Percentiles rank a stretch among this genome's conserved stretches.
phyloP scores from a whole-genome alignment of 2,329 filamentous ascomycete species.

The Samsoniella hepiali region DNA sequence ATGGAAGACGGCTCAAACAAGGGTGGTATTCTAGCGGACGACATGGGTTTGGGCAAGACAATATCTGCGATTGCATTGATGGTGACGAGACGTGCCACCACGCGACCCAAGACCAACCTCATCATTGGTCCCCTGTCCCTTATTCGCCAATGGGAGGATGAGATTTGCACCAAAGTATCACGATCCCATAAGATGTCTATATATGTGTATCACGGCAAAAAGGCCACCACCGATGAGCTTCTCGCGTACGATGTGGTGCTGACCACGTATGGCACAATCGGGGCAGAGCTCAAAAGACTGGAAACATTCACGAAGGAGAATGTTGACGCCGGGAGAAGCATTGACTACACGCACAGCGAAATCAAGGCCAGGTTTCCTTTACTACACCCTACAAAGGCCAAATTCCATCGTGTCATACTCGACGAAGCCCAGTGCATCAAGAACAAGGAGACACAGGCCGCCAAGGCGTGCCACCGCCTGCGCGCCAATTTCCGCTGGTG shows the following conservation, averaged over 20 bases:
- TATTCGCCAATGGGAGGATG: slow-evolving; percentile 79
- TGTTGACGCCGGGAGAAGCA: slow-evolving; percentile 32
- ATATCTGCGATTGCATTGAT: slow-evolving; percentile 80
- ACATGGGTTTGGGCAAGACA: slow-evolving; percentile 92
- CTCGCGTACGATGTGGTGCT: slow-evolving; percentile 72
- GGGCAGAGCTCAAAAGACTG: slow-evolving; percentile 58
- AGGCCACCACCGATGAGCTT: slow-evolving; percentile 58
- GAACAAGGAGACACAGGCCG: slow-evolving; percentile 69
- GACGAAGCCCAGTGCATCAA: slow-evolving; percentile 85
- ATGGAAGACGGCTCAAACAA: slow-evolving; percentile 75
- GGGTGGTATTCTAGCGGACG: slow-evolving; percentile 87
- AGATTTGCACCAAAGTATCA: slow-evolving; percentile 70
- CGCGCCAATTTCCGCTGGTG: slow-evolving; percentile 73
- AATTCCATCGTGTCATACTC: slow-evolving; percentile 77
- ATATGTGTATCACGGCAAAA: slow-evolving; percentile 69
- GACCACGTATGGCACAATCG: slow-evolving; percentile 80
- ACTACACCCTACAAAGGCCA: slow-evolving; percentile 55
- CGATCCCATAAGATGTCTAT: slow-evolving; percentile 57
- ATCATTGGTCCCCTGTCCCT: slow-evolving; percentile 79
- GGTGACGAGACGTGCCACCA: slow-evolving; percentile 59
- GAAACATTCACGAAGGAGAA: slow-evolving; percentile 50
- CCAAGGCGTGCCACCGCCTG: slow-evolving; percentile 65
- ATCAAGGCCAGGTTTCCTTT: slow-evolving; percentile 48
- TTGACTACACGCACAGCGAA: slow-evolving; percentile 36
- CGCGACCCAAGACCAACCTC: slow-evolving; percentile 60